These are phyloP conservation scores for Gastrolobium villosum DNA, from an alignment of 306 rosid genomes.

Conservation along the genomic window DNA sequence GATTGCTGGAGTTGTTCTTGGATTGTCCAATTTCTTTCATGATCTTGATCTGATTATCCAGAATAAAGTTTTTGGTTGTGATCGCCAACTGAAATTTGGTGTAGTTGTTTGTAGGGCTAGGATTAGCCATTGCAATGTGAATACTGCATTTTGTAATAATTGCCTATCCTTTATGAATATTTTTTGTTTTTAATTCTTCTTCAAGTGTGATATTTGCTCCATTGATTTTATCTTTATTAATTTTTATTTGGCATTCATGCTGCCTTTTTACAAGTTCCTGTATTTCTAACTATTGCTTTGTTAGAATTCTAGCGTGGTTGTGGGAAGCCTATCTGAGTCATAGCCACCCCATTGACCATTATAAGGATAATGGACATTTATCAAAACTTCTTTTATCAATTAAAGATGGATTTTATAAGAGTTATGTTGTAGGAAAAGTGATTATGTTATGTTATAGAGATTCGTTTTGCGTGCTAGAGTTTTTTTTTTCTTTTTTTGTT, in stretches of 20 bases:
- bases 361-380: conserved; percentile 1
- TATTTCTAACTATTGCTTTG: conserved; percentile 34
- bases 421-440: no score
- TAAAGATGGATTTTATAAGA: no score
- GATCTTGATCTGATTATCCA: conserved; percentile 2
- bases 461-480: no score
- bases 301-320: conserved; percentile 7
- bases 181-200: conserved; percentile 35
- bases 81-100: conserved; percentile 5
- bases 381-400: no score
- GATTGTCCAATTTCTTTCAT: conserved; percentile 22
- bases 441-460: no score
- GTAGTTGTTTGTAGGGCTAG: conserved; percentile 13
- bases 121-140: conserved; percentile 32
- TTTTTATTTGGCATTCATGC: conserved; percentile 19
- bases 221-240: background rate
- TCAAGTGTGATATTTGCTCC: conserved; percentile 5
- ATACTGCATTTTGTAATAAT: background rate
- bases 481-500: no score
- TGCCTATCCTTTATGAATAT: background rate
- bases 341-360: conserved; percentile 8
- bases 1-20: conserved; percentile 33
- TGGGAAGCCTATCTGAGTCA: conserved; percentile 22
- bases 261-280: conserved; percentile 36
- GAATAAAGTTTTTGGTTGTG: conserved; percentile 24